Evolutionary conservation across 331 rosid genomes (phyloP).

Genomic region (Telfairia occidentalis): DNA sequence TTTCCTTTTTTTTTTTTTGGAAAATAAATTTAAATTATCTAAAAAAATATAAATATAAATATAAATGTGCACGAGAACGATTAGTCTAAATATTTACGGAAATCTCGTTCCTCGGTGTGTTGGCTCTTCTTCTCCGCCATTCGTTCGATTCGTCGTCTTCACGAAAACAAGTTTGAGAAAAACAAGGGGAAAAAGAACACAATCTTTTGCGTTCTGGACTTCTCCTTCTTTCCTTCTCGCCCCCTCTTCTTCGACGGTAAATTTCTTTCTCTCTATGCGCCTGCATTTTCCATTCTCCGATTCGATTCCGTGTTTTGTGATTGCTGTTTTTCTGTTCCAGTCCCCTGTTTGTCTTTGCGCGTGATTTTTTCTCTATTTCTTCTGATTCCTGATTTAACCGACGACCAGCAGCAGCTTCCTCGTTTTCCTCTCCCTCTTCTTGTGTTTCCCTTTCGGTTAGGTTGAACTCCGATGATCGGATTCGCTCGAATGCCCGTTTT

Average conservation of each 20-base stretch:
- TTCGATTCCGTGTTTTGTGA: not conserved
- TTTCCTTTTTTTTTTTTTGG: not conserved
- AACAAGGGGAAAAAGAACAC: not conserved
- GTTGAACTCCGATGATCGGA: not conserved
- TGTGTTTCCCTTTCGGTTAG: not conserved
- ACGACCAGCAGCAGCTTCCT: not conserved
- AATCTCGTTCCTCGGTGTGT: not conserved
- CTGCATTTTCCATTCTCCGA: not conserved
- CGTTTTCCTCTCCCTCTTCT: not conserved
- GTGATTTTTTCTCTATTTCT: not conserved
- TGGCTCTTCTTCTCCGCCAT: constrained; percentile 6
- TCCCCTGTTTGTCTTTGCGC: not conserved
- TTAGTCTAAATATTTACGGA: constrained; percentile 1
- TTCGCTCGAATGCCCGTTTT: no score
- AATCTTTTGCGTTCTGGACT: not conserved
- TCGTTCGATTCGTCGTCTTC: not conserved
- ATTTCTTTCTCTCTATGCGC: not conserved
- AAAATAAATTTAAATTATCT: not conserved
- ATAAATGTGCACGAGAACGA: not conserved
- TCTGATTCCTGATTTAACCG: not conserved
- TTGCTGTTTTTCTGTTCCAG: not conserved
- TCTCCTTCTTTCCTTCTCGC: not conserved
- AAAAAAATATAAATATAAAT: not conserved
- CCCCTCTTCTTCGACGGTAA: not conserved
- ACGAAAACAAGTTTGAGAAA: not conserved